Evolutionary conservation across 2,329 filamentous ascomycete species (phyloP), one percentile per base, ranked within the genome.

Genomic region (Aspergillus sp.): DNA sequence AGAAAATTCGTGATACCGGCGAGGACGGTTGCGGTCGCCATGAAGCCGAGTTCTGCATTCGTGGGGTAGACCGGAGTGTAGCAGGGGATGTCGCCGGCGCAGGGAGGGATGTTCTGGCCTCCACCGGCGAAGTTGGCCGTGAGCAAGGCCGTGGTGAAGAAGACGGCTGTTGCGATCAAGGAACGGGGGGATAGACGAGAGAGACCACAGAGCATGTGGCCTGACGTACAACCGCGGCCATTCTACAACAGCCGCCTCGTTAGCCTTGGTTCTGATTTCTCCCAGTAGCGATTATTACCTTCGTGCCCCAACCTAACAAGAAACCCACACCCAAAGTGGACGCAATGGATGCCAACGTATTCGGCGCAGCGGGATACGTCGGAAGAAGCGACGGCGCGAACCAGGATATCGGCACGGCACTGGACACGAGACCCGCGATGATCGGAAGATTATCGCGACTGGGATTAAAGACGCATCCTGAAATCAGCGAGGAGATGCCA

Each of bases 191-290:
- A 76, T 28, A 75, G 63, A 36, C 74, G 68, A 4, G 73, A 68
- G 4, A 78, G 55, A 1, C 76, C 76, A 50, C 75, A 77, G 30
- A 79, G 70, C 72, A 78, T 77, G 53, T 79, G 75, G 44, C 75
- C 75, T 2, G 75, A 77, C 7, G 75, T 78, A 53, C 76, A 79
- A 12, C 76, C 75, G 45, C 69, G 67, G 42, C 65, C 68, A 52
- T 68, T 69, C 71, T 74, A 47, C 8, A 7, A 5, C 4, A 8
- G 44, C n/a, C 1, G 7, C 9, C n/a, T 3, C n/a, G 12, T 38
- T 28, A 8, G 33, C 41, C 9, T 45, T 7, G 34, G 12, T 5
- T 32, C 19, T n/a, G 19, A 26, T 5, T 29, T 33, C 2, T 27
- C 6, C 7, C 1, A 5, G 12, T 19, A 3, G 10, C n/a, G 8